phyloP scores from a whole-genome alignment of 164 flowering plant genomes.

The Magnolia kwangsiensis region DNA sequence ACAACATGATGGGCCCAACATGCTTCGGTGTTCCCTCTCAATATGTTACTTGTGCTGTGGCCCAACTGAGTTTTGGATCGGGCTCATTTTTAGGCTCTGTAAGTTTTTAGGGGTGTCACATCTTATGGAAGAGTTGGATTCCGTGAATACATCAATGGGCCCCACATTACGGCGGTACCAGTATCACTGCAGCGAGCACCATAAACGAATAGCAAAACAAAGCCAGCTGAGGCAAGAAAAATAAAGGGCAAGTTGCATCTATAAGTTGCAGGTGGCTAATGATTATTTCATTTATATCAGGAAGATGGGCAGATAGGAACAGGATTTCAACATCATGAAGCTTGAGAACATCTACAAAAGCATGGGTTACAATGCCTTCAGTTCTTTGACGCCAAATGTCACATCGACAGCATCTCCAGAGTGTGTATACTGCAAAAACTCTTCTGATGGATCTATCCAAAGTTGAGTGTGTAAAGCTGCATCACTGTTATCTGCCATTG shows the following conservation, averaged over 20 bases:
- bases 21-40: too few relatives aligned
- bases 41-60: too few relatives aligned
- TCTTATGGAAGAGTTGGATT: too few relatives aligned
- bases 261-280: background rate
- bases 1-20: too few relatives aligned
- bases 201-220: background rate
- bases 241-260: background rate
- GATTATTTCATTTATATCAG: background rate
- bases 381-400: constrained; percentile 86
- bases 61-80: too few relatives aligned
- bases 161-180: too few relatives aligned
- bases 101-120: too few relatives aligned
- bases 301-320: background rate
- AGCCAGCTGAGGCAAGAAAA: background rate
- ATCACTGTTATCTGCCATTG: constrained; percentile 61
- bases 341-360: background rate
- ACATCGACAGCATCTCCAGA: constrained; percentile 86
- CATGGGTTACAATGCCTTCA: constrained; percentile 50
- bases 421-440: constrained; percentile 85
- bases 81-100: too few relatives aligned
- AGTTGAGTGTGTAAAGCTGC: constrained; percentile 85
- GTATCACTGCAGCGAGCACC: too few relatives aligned
- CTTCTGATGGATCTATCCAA: constrained; percentile 97
- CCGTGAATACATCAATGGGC: too few relatives aligned
- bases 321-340: background rate